These are phyloP conservation scores for Phytophthora vignae DNA, from an alignment of 352 stramenopile species.

Conservation along the genomic window DNA sequence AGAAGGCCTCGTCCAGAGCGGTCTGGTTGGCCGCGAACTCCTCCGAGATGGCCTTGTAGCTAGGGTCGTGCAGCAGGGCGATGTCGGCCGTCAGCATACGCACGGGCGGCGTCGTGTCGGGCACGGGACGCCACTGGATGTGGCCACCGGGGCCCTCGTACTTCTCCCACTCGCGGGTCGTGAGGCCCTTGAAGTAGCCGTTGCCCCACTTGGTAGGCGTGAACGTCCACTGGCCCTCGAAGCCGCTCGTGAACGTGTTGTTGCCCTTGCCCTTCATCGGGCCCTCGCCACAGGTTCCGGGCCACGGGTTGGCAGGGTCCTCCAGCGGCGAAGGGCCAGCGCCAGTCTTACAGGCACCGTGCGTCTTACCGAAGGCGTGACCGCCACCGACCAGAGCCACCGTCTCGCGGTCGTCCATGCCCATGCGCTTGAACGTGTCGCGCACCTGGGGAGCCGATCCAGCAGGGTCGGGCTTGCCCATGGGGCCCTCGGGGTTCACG, in stretches of 20 bases:
- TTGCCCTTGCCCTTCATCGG: constrained; percentile 50
- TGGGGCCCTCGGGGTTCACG: constrained; percentile 60
- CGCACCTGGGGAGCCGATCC: constrained; percentile 92
- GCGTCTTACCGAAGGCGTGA: constrained; percentile 93
- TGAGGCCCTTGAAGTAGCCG: constrained; percentile 89
- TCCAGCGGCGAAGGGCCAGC: constrained; percentile 38
- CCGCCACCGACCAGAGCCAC: constrained; percentile 91
- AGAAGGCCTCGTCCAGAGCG: constrained; percentile 68
- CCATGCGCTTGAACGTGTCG: constrained; percentile 94
- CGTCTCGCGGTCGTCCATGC: constrained; percentile 93
- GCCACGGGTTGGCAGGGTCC: constrained; percentile 60
- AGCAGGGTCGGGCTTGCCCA: constrained; percentile 75
- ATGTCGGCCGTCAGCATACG: constrained; percentile 86
- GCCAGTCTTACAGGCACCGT: constrained; percentile 63
- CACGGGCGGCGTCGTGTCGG: constrained; percentile 55
- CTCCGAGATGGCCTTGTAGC: constrained; percentile 64
- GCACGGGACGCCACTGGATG: constrained; percentile 69
- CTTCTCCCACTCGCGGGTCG: constrained; percentile 90
- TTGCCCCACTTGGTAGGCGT: constrained; percentile 91
- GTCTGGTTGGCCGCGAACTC: constrained; percentile 66
- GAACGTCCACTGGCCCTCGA: constrained; percentile 86
- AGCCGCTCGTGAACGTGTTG: constrained; percentile 73
- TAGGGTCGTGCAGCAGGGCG: constrained; percentile 63
- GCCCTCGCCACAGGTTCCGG: constrained; percentile 49
- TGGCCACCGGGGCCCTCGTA: constrained; percentile 68